Conservation (phyloP, 768 basidiomycete genomes). For the Auricularia heimuer region DNA sequence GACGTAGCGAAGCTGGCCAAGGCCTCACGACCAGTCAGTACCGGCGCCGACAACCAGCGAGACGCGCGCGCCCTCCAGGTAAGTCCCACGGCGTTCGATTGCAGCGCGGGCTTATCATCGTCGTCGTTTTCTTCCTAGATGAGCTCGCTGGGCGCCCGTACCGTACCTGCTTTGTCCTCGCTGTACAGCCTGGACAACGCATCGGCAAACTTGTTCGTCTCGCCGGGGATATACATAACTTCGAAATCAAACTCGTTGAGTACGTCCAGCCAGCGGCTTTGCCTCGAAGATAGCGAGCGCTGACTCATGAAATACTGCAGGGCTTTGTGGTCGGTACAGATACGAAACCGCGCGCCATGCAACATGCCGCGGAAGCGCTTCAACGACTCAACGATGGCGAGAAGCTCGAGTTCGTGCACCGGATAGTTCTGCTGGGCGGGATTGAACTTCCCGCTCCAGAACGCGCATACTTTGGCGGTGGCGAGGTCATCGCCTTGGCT, state of each 20-base stretch:
- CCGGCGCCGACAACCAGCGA: too few species aligned
- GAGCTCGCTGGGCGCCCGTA: constrained; percentile 16
- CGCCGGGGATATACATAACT: constrained; percentile 2
- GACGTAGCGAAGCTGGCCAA: too few species aligned
- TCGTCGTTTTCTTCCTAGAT: constrained; percentile 10
- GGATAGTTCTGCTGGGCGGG: constrained; percentile 31
- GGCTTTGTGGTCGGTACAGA: constrained; percentile 6
- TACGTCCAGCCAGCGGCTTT: constrained; percentile 5
- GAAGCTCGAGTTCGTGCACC: constrained; percentile 31
- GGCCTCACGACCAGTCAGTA: too few species aligned
- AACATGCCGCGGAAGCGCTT: constrained; percentile 24
- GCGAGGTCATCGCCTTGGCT: constrained; percentile 20
- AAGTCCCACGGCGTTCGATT: too few species aligned
- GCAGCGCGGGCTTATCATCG: too few species aligned
- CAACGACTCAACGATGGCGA: constrained; percentile 23
- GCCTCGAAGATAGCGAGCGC: not conserved
- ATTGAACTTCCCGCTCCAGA: constrained; percentile 29
- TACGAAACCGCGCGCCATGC: constrained; percentile 14
- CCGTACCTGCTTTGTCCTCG: constrained; percentile 14
- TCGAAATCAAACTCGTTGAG: constrained; percentile 7
- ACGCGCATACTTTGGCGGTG: constrained; percentile 18
- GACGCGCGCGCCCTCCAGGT: too few species aligned
- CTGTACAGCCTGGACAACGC: constrained; percentile 17
- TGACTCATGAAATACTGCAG: constrained; percentile 5
- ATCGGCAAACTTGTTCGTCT: constrained; percentile 7